Conservation (phyloP, 2,329 filamentous ascomycete genomes). For the Fusarium albidum region DNA sequence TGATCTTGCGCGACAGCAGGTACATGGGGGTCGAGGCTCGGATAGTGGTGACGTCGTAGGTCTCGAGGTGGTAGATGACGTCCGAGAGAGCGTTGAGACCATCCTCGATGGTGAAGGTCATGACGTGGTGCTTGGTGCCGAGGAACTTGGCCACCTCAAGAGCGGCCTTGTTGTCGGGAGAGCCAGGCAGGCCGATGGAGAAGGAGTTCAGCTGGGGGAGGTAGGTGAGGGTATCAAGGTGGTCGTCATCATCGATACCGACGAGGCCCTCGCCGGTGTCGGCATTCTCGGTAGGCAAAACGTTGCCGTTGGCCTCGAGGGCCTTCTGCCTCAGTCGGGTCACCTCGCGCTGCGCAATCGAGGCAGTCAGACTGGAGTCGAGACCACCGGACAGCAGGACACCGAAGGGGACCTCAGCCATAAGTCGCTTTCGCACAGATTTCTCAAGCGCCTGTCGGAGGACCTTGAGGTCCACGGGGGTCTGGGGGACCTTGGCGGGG, state of each 20-base stretch:
- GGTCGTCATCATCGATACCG: constrained; percentile 92
- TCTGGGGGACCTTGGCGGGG: constrained; percentile 76
- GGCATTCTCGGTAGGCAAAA: constrained; percentile 60
- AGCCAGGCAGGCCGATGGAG: constrained; percentile 93
- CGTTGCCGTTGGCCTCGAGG: constrained; percentile 55
- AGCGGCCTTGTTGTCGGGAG: constrained; percentile 91
- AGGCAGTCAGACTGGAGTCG: constrained; percentile 93
- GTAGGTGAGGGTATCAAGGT: constrained; percentile 87
- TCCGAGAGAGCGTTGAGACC: constrained; percentile 96
- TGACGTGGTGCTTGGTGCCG: constrained; percentile 96
- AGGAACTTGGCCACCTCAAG: constrained; percentile 95
- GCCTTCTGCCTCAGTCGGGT: constrained; percentile 75
- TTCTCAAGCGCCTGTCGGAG: constrained; percentile 86
- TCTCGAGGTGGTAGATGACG: constrained; percentile 97
- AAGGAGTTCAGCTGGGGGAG: constrained; percentile 98
- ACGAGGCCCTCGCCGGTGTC: constrained; percentile 78
- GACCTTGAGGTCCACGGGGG: constrained; percentile 82
- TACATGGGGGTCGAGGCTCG: constrained; percentile 99
- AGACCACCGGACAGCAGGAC: constrained; percentile 94
- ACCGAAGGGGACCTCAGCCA: constrained; percentile 98
- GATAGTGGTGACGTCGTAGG: constrained; percentile 98
- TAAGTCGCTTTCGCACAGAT: constrained; percentile 93
- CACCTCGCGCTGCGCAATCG: constrained; percentile 95
- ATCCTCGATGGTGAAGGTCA: constrained; percentile 98
- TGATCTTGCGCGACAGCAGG: too few species aligned